phyloP scores from a whole-genome alignment of 2,329 filamentous ascomycete species.

The Thielaviopsis populi region DNA sequence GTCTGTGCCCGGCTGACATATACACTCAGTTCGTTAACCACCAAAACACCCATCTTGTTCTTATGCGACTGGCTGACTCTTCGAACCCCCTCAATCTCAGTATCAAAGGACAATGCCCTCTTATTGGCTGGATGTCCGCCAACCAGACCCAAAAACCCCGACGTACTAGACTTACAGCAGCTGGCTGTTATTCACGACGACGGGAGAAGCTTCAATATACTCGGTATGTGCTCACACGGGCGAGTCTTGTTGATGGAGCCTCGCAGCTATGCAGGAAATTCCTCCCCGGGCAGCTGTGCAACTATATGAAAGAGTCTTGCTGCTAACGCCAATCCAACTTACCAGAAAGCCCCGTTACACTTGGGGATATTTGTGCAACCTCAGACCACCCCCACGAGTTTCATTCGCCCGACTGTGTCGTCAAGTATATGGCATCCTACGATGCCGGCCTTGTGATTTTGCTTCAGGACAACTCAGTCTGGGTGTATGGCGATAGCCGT shows the following conservation, averaged over 20 bases:
- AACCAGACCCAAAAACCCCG: neutral
- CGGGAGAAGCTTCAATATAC: neutral
- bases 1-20: slow-evolving; percentile 27
- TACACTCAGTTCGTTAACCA: slow-evolving; percentile 31
- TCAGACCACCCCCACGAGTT: neutral
- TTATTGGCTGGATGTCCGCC: slow-evolving; percentile 10
- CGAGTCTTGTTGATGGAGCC: too few species aligned
- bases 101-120: neutral
- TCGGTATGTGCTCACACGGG: neutral
- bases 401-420: slow-evolving; percentile 4
- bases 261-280: neutral
- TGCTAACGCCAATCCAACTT: neutral
- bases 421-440: slow-evolving; percentile 32
- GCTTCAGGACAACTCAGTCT: slow-evolving; percentile 30
- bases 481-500: slow-evolving; percentile 43
- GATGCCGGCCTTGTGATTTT: slow-evolving; percentile 36
- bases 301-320: neutral
- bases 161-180: neutral
- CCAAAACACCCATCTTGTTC: neutral
- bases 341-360: neutral
- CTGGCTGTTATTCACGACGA: slow-evolving; percentile 5
- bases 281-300: neutral
- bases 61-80: neutral
- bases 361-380: neutral
- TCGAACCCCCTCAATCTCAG: neutral